A percentile compares a stretch with the other conserved stretches of the same genome.
Conservation (phyloP, 306 rosid species). For the Delonix regia region DNA sequence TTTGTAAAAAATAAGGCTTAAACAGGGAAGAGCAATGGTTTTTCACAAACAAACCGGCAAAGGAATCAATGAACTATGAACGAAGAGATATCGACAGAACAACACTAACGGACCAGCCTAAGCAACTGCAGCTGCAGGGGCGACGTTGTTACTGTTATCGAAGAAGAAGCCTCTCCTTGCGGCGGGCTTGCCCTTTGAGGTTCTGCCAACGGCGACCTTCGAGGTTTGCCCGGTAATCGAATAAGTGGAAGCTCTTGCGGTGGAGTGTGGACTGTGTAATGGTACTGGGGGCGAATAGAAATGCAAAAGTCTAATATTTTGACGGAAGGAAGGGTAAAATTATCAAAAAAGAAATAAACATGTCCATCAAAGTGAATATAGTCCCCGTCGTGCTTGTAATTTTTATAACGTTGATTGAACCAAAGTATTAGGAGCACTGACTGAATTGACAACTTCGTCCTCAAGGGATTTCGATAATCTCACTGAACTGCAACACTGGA, state of each 20-base stretch:
- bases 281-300: background rate
- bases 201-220: slow-evolving; percentile 6
- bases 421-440: no score
- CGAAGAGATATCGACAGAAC: slow-evolving; percentile 58
- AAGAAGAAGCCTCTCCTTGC: slow-evolving; percentile 58
- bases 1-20: background rate
- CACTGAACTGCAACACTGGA: background rate
- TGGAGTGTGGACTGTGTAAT: background rate
- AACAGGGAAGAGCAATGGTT: background rate
- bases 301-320: background rate
- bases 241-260: background rate
- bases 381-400: no score
- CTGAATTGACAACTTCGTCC: background rate
- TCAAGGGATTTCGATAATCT: background rate
- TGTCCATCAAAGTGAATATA: background rate
- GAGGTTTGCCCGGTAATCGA: background rate
- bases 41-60: slow-evolving; percentile 49
- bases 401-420: no score
- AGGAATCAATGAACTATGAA: slow-evolving; percentile 56
- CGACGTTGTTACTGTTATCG: slow-evolving; percentile 41
- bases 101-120: slow-evolving; percentile 44
- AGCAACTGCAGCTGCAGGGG: slow-evolving; percentile 39
- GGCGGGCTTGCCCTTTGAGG: slow-evolving; percentile 46
- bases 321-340: background rate
- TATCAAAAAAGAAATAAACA: background rate